Base-by-base conservation (phyloP, 2,329 filamentous ascomycete species). In the Tothia fuscella region DNA sequence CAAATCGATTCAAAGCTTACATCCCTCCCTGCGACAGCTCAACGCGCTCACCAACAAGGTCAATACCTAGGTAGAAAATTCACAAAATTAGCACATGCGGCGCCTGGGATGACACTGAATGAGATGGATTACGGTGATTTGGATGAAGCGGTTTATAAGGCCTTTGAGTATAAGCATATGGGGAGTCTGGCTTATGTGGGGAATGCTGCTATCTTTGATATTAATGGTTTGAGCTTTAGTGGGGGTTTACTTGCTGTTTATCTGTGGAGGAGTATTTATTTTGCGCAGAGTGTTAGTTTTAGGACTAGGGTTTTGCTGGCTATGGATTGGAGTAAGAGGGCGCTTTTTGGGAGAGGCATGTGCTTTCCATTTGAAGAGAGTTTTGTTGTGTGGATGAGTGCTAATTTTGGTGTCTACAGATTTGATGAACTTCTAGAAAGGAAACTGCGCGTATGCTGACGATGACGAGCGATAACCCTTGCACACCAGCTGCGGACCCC, bases 321-420 rank as follows among this genome's bases (percentile, higher is more conserved):
- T 14, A 95, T 98, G 91, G 91, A 98, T 60, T 98, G 91, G 91
- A 80, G 78, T n/a, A 98, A 96, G 75, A 74, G 93, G 58, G 84
- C 86, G 10, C 63, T 98, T 17, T 98, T 98, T 66, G 91, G 91
- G 51, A 74, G 91, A 79, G 91, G 89, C 95, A 64, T 67, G 80
- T 41, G 28, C 12, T 26, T 4, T 26, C 12, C 9, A 20, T 1
- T 24, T 10, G 6, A 7, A 7, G 7, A 4, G 3, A 16, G 17
- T 28, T 16, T 17, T 12, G 42, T 49, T 33, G 50, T 28, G 9
- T 2, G 1, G 12, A 3, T n/a, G 36, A 30, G 10, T 12, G 38
- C 38, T 40, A 40, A 40, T 21, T 3, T 32, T 20, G 26, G 3
- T 22, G n/a, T n/a, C n/a, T n/a, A 10, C 45, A 57, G 54, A 57